Evolutionary conservation across 1,139 yeast genomes (phyloP), one percentile per base, ranked within the genome.

Genomic region (Magnusiomyces suaveolens): DNA sequence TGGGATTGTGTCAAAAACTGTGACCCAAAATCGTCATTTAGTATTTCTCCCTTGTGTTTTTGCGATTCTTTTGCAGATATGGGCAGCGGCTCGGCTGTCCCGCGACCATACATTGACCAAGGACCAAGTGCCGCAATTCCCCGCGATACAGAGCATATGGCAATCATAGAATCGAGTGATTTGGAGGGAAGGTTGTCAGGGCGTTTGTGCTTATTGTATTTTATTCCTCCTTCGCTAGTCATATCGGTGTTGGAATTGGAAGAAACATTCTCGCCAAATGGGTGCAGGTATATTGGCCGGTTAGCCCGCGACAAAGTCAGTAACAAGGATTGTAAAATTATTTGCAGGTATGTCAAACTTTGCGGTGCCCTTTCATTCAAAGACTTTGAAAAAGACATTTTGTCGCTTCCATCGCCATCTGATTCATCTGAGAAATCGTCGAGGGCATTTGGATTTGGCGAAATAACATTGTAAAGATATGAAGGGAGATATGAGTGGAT

Each of bases 241-340:
- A n/a, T n/a, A n/a, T n/a, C n/a, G n/a, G n/a, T n/a, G n/a, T n/a
- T n/a, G n/a, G n/a, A n/a, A n/a, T n/a, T n/a, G n/a, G n/a, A n/a
- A n/a, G n/a, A n/a, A n/a, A n/a, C n/a, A n/a, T n/a, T 29, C 12
- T 12, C 36, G 12, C 36, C 36, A 29, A 29, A 29, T 29, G 36
- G 36, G 12, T 29, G 6, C 12, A 29, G 12, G 36, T 29, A 29
- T 8, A 75, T 61, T 21, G 70, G 73, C 32, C 66, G 63, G 56
- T 69, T 52, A 60, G 71, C 60, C 57, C 72, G 61, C 58, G 83
- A 60, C 3, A 84, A 62, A 8, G 81, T 73, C 52, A 76, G 66
- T 60, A 80, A 81, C 3, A 84, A 74, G 1, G 82, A 77, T 61
- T 83, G 88, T 38, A 83, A 60, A 1, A 84, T 79, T 2, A 83